Conservation (phyloP, 202 grass and related monocot genomes). For the Brachypodium distachyon region DNA sequence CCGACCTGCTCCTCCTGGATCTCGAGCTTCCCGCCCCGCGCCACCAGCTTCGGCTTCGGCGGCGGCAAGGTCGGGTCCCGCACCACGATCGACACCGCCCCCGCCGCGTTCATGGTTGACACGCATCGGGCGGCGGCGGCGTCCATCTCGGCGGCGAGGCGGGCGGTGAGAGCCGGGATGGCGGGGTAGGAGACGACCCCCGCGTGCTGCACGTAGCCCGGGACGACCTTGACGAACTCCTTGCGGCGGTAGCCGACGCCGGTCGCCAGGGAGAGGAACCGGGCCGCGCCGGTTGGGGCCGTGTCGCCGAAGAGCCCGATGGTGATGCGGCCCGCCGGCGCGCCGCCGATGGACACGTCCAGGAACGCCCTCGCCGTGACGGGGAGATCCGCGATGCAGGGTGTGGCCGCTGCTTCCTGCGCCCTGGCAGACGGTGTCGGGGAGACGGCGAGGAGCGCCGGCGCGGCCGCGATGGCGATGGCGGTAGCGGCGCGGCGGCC, state of each 20-base stretch:
- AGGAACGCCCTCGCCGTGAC: conserved; percentile 56
- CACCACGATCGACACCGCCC: conserved; percentile 64
- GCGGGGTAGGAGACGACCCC: conserved; percentile 48
- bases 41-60: conserved; percentile 80
- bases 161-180: conserved; percentile 25
- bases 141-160: conserved; percentile 47
- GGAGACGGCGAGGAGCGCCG: conserved; percentile 17
- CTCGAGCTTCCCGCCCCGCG: conserved; percentile 55
- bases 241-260: conserved; percentile 82
- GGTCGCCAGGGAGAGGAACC: conserved; percentile 52
- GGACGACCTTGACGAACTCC: conserved; percentile 85
- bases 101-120: conserved; percentile 30
- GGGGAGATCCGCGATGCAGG: conserved; percentile 14
- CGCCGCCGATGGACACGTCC: conserved; percentile 80
- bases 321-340: conserved; percentile 63
- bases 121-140: conserved; percentile 28
- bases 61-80: conserved; percentile 67
- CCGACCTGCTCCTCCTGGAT: conserved; percentile 56
- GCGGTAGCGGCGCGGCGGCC: conserved; percentile 48
- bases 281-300: conserved; percentile 39
- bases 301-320: conserved; percentile 55
- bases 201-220: conserved; percentile 71
- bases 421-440: conserved; percentile 17
- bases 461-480: conserved; percentile 29
- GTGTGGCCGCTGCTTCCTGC: not conserved